Base-by-base conservation (phyloP, 768 basidiomycete genomes). In the Phanerochaete carnosa region DNA sequence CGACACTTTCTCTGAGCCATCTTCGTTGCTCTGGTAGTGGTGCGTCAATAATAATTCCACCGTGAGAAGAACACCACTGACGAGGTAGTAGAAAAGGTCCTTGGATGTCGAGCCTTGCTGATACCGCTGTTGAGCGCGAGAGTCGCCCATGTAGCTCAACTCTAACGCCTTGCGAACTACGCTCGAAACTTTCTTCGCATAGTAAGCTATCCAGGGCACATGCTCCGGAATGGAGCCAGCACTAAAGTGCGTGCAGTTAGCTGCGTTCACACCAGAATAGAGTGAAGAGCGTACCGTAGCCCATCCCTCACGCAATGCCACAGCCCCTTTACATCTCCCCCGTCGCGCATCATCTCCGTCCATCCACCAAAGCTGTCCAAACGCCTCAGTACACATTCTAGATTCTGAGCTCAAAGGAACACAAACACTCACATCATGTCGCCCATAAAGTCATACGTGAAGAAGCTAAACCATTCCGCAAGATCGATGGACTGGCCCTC, bases 81-180 rank as follows among this genome's bases (percentile, higher is more conserved):
- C 81, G 61, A 83, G 68, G 60, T 82, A 76, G 64, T 81, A 76
- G 68, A 79, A 81, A 66, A 80, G 62, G 47, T 72, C 71, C 55
- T 69, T 68, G 23, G 45, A 56, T 19, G 54, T 39, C 6, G 63
- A 62, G n/a, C 69, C 71, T 15, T 59, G 45, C 32, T 63, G 64
- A 45, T 65, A 60, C 23, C 70, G 62, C 50, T 62, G 55, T 3
- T 46, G 50, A 29, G 61, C 52, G n/a, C 65, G 64, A n/a, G 61
- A 26, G 52, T 61, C 57, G 28, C 63, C 64, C 30, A 65, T 63
- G 26, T 23, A 54, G 35, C 68, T 64, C 45, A 68, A 49, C 32
- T 62, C 59, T 39, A 59, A 63, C 62, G 68, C 60, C 29, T 66
- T 55, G n/a, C 54, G 45, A 9, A 63, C 67, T 13, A 66, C 30